Base-by-base conservation (phyloP, 116 monocot species). In the Dioscorea cayenensis region DNA sequence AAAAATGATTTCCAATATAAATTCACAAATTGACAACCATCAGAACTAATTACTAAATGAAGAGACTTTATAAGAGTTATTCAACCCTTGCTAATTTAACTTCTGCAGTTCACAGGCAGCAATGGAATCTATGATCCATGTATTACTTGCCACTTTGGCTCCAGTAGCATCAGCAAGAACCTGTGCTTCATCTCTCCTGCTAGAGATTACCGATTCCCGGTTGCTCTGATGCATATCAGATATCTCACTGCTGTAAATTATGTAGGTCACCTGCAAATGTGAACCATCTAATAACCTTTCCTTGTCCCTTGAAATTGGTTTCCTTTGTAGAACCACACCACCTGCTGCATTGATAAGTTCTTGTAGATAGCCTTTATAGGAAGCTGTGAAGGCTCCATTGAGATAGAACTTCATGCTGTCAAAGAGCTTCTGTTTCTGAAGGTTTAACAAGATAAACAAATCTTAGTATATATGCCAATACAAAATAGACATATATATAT, bases 351-450 rank as follows among this genome's bases (percentile, higher is more conserved):
- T 80, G 58, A 90, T 78, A 62, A 97, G 88, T 49, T 90, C 97
- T 55, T 86, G 88, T 17, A 97, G 72, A 69, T 86, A 90, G 32
- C 97, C 84, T 63, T 83, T 93, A 70, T 90, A 90, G 19, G 84
- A 75, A 28, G 78, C 28, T 5, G 76, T 49, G 76, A 90, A 90
- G 14, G 85, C 84, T 67, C 88, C 97, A 63, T 19, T 71, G 63
- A 97, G 86, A 80, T 86, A 90, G 78, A 97, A 97, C 36, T 73
- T 59, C 25, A 88, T 67, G 3, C 81, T 73, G 38, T 36, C 43
- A 67, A 97, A 90, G 27, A 93, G 65, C 67, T 88, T 90, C 58
- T 88, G 83, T 82, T 89, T 73, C 97, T 97, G 78, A 75, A 86
- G 27, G 29, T 21, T 0, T 51, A 22, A 51, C 14, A 11, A 27